Percentiles rank a stretch among this genome's conserved stretches.
Conservation (phyloP, 768 basidiomycete species). For the Omphalotus guepiniiformis region DNA sequence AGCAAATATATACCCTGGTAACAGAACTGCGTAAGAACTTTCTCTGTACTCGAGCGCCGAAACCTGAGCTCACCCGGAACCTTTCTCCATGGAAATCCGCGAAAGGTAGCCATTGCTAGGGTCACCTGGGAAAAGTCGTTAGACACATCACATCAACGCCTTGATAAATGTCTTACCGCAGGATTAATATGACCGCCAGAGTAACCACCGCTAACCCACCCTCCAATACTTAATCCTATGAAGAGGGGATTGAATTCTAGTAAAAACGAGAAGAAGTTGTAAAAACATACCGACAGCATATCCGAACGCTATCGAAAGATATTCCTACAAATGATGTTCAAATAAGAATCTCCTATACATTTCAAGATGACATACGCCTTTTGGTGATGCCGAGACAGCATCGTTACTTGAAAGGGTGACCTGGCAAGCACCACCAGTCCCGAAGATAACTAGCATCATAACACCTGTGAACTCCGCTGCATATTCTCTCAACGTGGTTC, state of each 20-base stretch:
- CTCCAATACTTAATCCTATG: conserved; percentile 41
- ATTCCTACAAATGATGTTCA: too few species aligned
- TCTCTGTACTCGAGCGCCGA: too few species aligned
- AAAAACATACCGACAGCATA: conserved; percentile 36
- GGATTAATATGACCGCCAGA: conserved; percentile 47
- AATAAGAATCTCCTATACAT: too few species aligned
- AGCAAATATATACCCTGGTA: conserved; percentile 49
- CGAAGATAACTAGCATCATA: conserved; percentile 50
- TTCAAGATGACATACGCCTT: conserved; percentile 43
- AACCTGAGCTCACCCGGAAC: conserved; percentile 45
- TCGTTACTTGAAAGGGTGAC: conserved; percentile 38
- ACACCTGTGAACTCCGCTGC: conserved; percentile 53
- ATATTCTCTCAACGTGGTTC: conserved; percentile 31
- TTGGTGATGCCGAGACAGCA: conserved; percentile 34
- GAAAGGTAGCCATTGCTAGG: conserved; percentile 60
- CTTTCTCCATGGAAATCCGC: conserved; percentile 77
- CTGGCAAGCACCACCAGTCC: conserved; percentile 46
- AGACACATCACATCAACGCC: background rate
- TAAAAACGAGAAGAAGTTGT: background rate
- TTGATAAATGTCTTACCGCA: conserved; percentile 20
- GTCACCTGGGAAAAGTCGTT: conserved; percentile 46
- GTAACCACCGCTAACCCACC: conserved; percentile 43
- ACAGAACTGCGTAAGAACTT: background rate
- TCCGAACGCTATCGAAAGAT: conserved; percentile 37
- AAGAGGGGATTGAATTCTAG: background rate